Conservation (phyloP, 1,139 yeast genomes). For the Candida tropicalis region DNA sequence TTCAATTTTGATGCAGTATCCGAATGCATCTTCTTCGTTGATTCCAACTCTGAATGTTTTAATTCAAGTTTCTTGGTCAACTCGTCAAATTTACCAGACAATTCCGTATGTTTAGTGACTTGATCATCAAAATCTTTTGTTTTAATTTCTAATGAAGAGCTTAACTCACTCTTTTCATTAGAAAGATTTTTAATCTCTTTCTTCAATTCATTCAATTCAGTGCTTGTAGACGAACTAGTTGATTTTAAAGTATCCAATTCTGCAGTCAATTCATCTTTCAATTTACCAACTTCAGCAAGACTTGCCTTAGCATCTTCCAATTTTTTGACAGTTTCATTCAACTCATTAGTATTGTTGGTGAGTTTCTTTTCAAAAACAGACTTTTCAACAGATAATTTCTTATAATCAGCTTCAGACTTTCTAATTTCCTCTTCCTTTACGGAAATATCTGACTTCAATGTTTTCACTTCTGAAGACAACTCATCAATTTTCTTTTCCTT, state of each 20-base stretch:
- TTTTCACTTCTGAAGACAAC: neutral
- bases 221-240: neutral
- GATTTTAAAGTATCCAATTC: constrained; percentile 7
- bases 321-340: constrained; percentile 2
- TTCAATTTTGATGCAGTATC: neutral
- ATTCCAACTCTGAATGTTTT: neutral
- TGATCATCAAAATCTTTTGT: constrained; percentile 4
- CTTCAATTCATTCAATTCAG: constrained; percentile 9
- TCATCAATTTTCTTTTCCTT: constrained; percentile 5
- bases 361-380: neutral
- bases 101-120: neutral
- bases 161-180: constrained; percentile 12
- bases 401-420: neutral
- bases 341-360: neutral
- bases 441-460: neutral
- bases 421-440: constrained; percentile 1
- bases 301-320: neutral
- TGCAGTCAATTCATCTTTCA: constrained; percentile 8
- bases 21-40: constrained; percentile 4
- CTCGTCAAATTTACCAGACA: constrained; percentile 6
- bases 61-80: constrained; percentile 11
- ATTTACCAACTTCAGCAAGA: constrained; percentile 1
- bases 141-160: constrained; percentile 6
- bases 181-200: constrained; percentile 19
- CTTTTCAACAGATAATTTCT: neutral